Evolutionary conservation across 768 basidiomycete species (phyloP).

Genomic region (Auriscalpium orientale): DNA sequence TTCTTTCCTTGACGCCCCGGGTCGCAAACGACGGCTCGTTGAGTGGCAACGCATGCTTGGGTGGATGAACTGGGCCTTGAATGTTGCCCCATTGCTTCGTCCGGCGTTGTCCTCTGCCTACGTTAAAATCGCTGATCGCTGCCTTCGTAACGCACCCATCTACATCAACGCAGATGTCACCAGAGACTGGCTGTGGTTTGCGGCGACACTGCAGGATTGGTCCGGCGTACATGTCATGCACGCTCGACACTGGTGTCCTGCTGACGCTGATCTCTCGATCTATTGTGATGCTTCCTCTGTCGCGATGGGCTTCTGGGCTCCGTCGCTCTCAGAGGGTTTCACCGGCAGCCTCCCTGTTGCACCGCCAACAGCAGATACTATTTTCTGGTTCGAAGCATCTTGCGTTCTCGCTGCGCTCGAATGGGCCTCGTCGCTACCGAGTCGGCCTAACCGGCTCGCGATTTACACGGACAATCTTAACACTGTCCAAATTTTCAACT

Average conservation of each 20-base stretch:
- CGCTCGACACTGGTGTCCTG: conserved; percentile 3
- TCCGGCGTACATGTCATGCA: conserved; percentile 7
- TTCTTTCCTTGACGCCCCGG: not conserved
- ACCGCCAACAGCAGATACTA: not conserved
- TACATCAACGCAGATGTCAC: conserved; percentile 23
- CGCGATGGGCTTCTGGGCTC: conserved; percentile 19
- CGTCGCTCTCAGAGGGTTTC: not conserved
- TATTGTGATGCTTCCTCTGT: conserved; percentile 17
- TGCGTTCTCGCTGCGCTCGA: conserved; percentile 5
- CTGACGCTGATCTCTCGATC: conserved; percentile 8
- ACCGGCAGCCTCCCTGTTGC: not conserved
- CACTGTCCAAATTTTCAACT: conserved; percentile 19
- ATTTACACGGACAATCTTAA: conserved; percentile 21
- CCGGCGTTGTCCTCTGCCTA: conserved; percentile 25
- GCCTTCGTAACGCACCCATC: conserved; percentile 4
- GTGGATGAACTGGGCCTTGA: conserved; percentile 16
- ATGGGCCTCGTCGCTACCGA: not conserved
- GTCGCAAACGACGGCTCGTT: not conserved
- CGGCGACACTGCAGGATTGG: conserved; percentile 7
- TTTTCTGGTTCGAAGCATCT: conserved; percentile 7
- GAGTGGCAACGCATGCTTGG: not conserved
- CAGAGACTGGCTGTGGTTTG: conserved; percentile 28
- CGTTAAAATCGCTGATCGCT: conserved; percentile 24
- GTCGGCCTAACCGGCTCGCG: conserved; percentile 3
- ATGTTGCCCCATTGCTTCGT: conserved; percentile 25